phyloP scores from a whole-genome alignment of 768 basidiomycete genomes.

The Clavulina sp. region DNA sequence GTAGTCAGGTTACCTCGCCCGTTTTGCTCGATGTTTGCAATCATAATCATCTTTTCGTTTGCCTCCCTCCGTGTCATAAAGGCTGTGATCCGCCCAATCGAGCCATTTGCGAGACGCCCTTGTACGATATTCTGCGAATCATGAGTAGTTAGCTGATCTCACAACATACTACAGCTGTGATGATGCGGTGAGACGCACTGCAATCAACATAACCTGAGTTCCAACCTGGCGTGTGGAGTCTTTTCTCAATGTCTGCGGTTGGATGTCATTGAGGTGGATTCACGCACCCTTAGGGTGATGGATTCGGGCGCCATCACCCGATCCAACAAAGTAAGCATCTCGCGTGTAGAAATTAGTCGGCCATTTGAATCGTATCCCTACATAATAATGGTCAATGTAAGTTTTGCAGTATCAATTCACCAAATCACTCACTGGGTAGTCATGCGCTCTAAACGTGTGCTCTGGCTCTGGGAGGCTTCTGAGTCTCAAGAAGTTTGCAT shows the following conservation, averaged over 20 bases:
- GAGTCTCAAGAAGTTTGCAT: conserved; percentile 37
- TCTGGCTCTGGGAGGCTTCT: conserved; percentile 18
- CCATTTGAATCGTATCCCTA: conserved; percentile 31
- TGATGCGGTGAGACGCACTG: background rate
- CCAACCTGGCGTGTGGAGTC: conserved; percentile 68
- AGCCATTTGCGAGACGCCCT: conserved; percentile 54
- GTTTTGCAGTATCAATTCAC: background rate
- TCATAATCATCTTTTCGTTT: conserved; percentile 19
- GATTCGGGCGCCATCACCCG: conserved; percentile 13
- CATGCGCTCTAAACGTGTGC: conserved; percentile 25
- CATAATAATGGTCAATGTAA: background rate
- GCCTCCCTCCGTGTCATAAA: conserved; percentile 33
- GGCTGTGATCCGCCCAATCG: conserved; percentile 35
- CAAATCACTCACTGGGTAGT: conserved; percentile 14
- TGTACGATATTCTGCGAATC: conserved; percentile 41
- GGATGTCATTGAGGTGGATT: background rate
- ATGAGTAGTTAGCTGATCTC: too few relatives aligned
- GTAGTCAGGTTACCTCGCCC: conserved; percentile 11
- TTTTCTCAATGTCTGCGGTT: too few relatives aligned
- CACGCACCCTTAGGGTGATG: conserved; percentile 16
- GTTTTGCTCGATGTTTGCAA: conserved; percentile 23
- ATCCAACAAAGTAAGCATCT: conserved; percentile 25
- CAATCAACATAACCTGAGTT: conserved; percentile 64
- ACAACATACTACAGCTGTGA: too few relatives aligned
- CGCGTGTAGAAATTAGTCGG: conserved; percentile 18